Base-by-base conservation (phyloP, 805 yeast species). In the Saccharomyces paradoxus region DNA sequence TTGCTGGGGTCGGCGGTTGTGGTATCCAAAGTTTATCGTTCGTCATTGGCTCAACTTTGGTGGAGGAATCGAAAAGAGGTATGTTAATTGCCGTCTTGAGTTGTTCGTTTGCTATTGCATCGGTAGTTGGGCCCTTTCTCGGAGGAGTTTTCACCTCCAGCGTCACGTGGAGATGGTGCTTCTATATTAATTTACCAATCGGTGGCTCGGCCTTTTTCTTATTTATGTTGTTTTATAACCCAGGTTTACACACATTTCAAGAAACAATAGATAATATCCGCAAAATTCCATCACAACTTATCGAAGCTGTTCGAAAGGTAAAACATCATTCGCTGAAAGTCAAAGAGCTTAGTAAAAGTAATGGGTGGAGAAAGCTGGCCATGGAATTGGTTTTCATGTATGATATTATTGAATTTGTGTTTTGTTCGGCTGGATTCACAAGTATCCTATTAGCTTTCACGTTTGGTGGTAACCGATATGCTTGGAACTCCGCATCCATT, bases 1-100 rank as follows among this genome's bases (percentile, higher is more conserved):
- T 86, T 22, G 81, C 82, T 52, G 94, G 94, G 50, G 63, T 82
- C 31, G 92, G 91, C n/a, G 89, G 84, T 12, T 85, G 87, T 41
- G 87, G 87, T 27, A 77, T 84, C 49, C 83, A 80, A 60, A 73
- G 83, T 1, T 70, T 83, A 67, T 79, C 77, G 4, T 74, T 79
- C 56, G 79, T 84, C 30, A 79, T 86, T 29, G 71, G 79, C 9
- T 76, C 87, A 2, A 57, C 64, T 12, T 44, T 65, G 44, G 68
- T 65, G 2, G 60, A 56, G 14, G 63, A 59, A 37, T 52, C 61
- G 28, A 61, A 63, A 47, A 59, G 73, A 53, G 61, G 64, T 9
- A 41, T 61, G 8, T 50, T 65, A 29, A 58, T 57, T 22, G 63
- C 71, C 5, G 52, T 56, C 28, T 44, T 70, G 50, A 64, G 67